A percentile compares a stretch with the other conserved stretches of the same genome.
These are phyloP conservation scores for Calocera viscosa DNA, from an alignment of 768 basidiomycete species.

Conservation along the genomic window DNA sequence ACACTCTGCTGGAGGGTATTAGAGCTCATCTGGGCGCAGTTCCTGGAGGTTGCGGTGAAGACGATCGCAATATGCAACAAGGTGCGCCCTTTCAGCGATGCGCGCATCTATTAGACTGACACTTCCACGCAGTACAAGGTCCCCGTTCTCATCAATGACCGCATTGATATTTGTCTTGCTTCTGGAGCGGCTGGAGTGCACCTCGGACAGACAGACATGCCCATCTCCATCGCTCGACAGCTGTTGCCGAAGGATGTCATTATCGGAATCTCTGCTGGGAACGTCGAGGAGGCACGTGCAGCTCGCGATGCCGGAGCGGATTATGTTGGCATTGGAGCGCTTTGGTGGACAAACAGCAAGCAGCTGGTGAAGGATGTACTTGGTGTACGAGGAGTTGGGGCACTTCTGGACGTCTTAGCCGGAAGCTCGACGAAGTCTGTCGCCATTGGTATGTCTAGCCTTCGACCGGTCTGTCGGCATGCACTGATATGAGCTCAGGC, in stretches of 20 bases:
- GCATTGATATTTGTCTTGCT: slow-evolving; percentile 76
- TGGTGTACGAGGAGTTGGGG: slow-evolving; percentile 61
- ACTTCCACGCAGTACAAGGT: slow-evolving; percentile 41
- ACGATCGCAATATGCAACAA: slow-evolving; percentile 61
- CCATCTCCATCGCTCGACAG: slow-evolving; percentile 47
- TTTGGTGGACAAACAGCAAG: slow-evolving; percentile 74
- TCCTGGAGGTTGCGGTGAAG: slow-evolving; percentile 56
- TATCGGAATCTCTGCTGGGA: slow-evolving; percentile 72
- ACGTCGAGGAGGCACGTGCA: slow-evolving; percentile 44
- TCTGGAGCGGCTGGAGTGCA: slow-evolving; percentile 70
- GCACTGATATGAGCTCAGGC: slow-evolving; percentile 34
- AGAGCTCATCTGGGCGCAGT: slow-evolving; percentile 33
- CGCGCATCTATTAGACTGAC: not conserved
- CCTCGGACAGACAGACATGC: slow-evolving; percentile 80
- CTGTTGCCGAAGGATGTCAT: slow-evolving; percentile 58
- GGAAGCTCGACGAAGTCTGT: slow-evolving; percentile 58
- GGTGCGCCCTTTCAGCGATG: slow-evolving; percentile 18
- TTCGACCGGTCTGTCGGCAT: not conserved
- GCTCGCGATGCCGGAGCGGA: slow-evolving; percentile 59
- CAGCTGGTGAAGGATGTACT: slow-evolving; percentile 48
- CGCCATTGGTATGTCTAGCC: slow-evolving; percentile 55
- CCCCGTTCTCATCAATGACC: slow-evolving; percentile 58
- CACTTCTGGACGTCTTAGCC: slow-evolving; percentile 50
- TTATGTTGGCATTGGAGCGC: slow-evolving; percentile 79
- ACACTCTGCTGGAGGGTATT: not conserved